Evolutionary conservation across 192 early-diverging fungal species (phyloP), one percentile per base, ranked within the genome.

Genomic region (Piromyces finnis): DNA sequence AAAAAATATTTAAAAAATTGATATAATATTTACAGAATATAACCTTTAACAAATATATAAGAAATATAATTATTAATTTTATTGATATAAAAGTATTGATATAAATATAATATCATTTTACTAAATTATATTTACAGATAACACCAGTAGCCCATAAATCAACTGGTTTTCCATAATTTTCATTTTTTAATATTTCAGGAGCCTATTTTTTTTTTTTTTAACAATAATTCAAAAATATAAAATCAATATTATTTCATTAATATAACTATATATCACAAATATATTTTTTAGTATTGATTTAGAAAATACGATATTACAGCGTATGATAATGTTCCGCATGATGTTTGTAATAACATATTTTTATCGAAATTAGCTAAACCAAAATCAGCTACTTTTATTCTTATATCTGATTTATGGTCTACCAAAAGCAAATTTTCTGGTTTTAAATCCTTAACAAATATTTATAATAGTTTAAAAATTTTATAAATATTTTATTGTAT

Each of bases 91-190:
- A n/a, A n/a, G n/a, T n/a, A n/a, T n/a, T n/a, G n/a, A 35, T 7
- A 35, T 12, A 35, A 7, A 35, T 35, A 35, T 35, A 35, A 7
- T 35, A 7, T 35, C 12, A 35, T 35, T 35, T 35, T 35, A 35
- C 12, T 35, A 35, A 7, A 35, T 35, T 7, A 35, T 35, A 35
- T 3, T 35, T 51, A 51, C 41, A 51, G 3, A 51, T 51, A 27
- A 94, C 92, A 28, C 93, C 93, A 77, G 92, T 82, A 77, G 90
- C 87, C 93, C 93, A 94, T 84, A 93, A 87, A 83, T 91, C 93
- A 27, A 91, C 91, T 1, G 88, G 89, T 79, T 88, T 92, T 77
- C 88, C 88, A 83, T 92, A 87, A 17, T 89, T 91, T 80, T 84
- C 85, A 77, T 89, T 86, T 80, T 82, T 82, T 78, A 92, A 81